These are phyloP conservation scores for Wickerhamomyces canadensis DNA, from an alignment of 805 yeast species.

Conservation along the genomic window DNA sequence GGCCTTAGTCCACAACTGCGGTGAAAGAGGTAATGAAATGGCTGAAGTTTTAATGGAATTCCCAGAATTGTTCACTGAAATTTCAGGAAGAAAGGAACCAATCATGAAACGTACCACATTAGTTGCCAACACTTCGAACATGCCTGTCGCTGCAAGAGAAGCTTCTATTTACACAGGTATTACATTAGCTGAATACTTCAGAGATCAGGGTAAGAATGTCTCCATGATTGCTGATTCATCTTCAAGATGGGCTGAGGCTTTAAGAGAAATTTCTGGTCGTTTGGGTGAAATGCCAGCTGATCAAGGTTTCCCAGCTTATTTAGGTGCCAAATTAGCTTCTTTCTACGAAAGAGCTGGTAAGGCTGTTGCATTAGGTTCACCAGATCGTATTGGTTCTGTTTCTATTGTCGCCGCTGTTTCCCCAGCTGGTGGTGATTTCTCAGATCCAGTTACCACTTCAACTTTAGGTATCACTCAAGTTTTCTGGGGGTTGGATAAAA, in stretches of 20 bases:
- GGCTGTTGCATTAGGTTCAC: conserved; percentile 92
- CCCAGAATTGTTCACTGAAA: conserved; percentile 93
- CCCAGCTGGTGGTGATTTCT: conserved; percentile 99
- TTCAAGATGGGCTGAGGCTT: conserved; percentile 99
- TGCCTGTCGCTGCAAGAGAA: conserved; percentile 99
- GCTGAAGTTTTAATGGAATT: conserved; percentile 99
- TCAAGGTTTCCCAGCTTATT: conserved; percentile 99
- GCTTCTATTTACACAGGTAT: conserved; percentile 99
- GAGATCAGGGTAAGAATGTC: conserved; percentile 99
- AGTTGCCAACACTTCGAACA: conserved; percentile 97
- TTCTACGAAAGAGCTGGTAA: conserved; percentile 99
- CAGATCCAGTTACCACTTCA: conserved; percentile 98
- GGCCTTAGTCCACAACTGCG: too few relatives aligned
- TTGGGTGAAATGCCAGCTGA: conserved; percentile 99
- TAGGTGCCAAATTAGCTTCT: conserved; percentile 98
- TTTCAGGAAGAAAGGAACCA: conserved; percentile 92
- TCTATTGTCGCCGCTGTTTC: conserved; percentile 99
- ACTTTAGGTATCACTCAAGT: conserved; percentile 99
- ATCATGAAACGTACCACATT: conserved; percentile 99
- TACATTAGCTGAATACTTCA: conserved; percentile 96
- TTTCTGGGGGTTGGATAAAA: conserved; percentile 99
- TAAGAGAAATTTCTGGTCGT: conserved; percentile 99
- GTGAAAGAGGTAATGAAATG: conserved; percentile 99
- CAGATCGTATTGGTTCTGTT: conserved; percentile 94
- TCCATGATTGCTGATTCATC: conserved; percentile 99